Evolutionary conservation across 2,329 filamentous ascomycete species (phyloP), one percentile per base, ranked within the genome.

Genomic region (Talaromyces marneffei): DNA sequence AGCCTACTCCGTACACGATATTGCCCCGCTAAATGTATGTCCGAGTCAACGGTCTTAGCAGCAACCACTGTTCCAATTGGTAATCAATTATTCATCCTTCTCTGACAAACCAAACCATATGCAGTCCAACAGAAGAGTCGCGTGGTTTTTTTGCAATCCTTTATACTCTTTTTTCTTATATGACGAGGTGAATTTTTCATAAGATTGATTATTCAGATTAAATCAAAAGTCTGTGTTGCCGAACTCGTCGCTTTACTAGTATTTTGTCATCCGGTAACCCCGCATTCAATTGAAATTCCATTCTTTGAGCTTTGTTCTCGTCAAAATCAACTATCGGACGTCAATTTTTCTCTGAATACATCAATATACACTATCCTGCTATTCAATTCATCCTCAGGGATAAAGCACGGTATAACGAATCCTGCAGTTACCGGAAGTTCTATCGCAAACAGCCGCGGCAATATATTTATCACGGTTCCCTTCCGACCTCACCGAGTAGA

Each of bases 41-140:
- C 42, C n/a, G 23, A 39, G 10, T 54, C 31, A 54, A 54, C 23
- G 29, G n/a, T n/a, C n/a, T n/a, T n/a, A n/a, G n/a, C n/a, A n/a
- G n/a, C n/a, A n/a, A n/a, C 29, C 27, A 33, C 46, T n/a, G n/a
- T n/a, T 52, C 44, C 50, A 53, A 54, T 55, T 55, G 52, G 52
- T 55, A 55, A 55, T 55, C 33, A 10, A 33, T 55, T 55, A 55
- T 40, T 55, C 52, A 55, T 55, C 52, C 40, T 27, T n/a, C 1
- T 20, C n/a, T 33, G 20, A 35, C 10, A n/a, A n/a, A n/a, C n/a
- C n/a, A n/a, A n/a, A n/a, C n/a, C n/a, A n/a, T n/a, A n/a, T n/a
- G n/a, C n/a, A n/a, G 20, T 35, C 27, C n/a, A 53, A 16, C 29
- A 53, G 2, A 7, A 23, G 20, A 52, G 29, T 23, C 48, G 48